phyloP scores from a whole-genome alignment of 139 green algal species.

The Chlorella ohadii region DNA sequence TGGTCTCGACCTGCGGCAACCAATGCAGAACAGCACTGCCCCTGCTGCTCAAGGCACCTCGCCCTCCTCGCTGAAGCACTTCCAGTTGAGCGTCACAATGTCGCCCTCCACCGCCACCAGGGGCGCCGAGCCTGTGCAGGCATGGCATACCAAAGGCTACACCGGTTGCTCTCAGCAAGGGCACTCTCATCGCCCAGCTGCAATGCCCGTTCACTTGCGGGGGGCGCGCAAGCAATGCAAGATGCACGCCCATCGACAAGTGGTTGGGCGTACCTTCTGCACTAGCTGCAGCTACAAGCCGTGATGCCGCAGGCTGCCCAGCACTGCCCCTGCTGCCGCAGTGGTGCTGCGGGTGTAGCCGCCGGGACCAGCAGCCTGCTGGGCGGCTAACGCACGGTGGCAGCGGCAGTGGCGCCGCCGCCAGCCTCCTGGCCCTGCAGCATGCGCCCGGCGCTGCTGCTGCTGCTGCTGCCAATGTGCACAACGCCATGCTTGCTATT shows the following conservation, averaged over 20 bases:
- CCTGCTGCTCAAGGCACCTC: slow-evolving; percentile 55
- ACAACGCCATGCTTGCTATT: too few species aligned
- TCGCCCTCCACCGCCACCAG: slow-evolving; percentile 62
- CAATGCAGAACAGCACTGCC: neutral
- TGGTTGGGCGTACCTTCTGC: too few species aligned
- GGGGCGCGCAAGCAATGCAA: too few species aligned
- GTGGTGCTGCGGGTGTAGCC: neutral
- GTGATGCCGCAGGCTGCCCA: neutral
- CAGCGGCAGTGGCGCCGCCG: neutral
- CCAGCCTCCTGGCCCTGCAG: neutral
- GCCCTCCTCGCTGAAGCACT: slow-evolving; percentile 62
- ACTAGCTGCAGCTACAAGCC: neutral
- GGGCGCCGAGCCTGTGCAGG: neutral
- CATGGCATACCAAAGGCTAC: too few species aligned
- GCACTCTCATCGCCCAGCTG: too few species aligned
- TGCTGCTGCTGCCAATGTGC: neutral
- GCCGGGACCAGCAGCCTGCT: neutral
- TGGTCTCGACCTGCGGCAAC: too few species aligned
- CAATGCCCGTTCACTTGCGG: too few species aligned
- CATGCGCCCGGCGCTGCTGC: neutral
- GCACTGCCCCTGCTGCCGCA: neutral
- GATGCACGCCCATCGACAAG: too few species aligned
- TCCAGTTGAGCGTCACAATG: slow-evolving; percentile 67
- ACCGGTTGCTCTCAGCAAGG: too few species aligned
- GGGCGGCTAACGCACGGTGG: neutral